Conservation (phyloP, 2,329 filamentous ascomycete genomes). For the Colletotrichum sp. region DNA sequence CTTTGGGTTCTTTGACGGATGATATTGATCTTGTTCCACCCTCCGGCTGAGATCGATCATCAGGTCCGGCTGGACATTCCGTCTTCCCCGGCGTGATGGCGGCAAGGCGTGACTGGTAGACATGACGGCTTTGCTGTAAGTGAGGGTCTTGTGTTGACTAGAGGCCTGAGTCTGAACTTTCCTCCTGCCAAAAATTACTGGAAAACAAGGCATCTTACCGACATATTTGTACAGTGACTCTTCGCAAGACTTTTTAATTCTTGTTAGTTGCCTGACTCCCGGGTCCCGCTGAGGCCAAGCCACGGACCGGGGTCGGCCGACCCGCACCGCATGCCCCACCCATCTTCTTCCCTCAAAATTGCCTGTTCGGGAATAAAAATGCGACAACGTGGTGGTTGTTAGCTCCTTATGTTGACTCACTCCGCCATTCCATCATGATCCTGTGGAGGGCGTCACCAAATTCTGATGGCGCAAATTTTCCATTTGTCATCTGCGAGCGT, state of each 20-base stretch:
- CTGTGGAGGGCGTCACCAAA: not conserved
- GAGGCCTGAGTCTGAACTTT: not conserved
- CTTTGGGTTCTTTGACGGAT: not conserved
- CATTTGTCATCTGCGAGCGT: not conserved
- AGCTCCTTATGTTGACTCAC: not conserved
- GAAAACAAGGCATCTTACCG: not conserved
- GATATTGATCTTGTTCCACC: not conserved
- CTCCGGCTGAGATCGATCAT: not conserved
- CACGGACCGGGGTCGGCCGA: not conserved
- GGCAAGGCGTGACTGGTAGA: not conserved
- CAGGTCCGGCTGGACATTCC: not conserved
- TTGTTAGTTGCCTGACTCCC: not conserved
- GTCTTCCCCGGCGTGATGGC: not conserved
- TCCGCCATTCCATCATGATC: not conserved
- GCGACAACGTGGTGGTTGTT: not conserved
- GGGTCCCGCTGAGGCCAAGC: not conserved
- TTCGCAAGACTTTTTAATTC: not conserved
- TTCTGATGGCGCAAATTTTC: not conserved
- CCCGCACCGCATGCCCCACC: not conserved
- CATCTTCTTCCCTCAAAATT: not conserved
- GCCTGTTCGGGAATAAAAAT: slow-evolving; percentile 4
- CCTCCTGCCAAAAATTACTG: not conserved
- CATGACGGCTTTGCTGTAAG: not conserved
- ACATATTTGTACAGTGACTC: not conserved
- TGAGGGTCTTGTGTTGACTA: not conserved